Evolutionary conservation across 2,329 filamentous ascomycete genomes (phyloP).

Genomic region (Alternaria sp.): DNA sequence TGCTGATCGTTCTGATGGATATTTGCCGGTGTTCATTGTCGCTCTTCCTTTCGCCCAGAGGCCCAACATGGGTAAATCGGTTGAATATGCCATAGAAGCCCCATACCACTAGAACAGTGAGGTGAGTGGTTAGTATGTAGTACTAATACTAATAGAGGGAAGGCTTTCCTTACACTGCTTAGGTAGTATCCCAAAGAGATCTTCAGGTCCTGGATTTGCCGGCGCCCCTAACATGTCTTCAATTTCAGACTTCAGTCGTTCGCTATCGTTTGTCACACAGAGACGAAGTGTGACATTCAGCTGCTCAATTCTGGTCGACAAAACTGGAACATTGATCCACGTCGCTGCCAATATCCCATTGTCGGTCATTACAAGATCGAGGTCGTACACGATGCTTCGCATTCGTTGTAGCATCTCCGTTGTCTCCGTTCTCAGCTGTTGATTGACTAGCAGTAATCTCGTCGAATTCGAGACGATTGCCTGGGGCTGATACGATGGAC

Average conservation of each 20-base stretch:
- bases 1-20: constrained; percentile 14
- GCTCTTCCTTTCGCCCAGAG: not conserved
- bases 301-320: constrained; percentile 10
- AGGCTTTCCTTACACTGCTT: not conserved
- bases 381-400: constrained; percentile 5
- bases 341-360: constrained; percentile 20
- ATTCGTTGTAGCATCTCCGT: constrained; percentile 1
- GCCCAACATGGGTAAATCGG: not conserved
- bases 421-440: constrained; percentile 18
- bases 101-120: not conserved
- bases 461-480: constrained; percentile 4
- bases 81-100: not conserved
- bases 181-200: not conserved
- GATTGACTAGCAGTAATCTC: constrained; percentile 15
- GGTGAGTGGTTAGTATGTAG: not conserved
- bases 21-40: constrained; percentile 4
- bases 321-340: constrained; percentile 16
- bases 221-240: not conserved
- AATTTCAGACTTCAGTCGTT: not conserved
- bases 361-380: constrained; percentile 21
- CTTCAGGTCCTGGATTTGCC: not conserved
- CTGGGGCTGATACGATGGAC: not conserved
- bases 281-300: constrained; percentile 20
- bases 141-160: not conserved
- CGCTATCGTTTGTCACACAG: not conserved